These are phyloP conservation scores for Microbotryomycetes sp. DNA, from an alignment of 1,284 basidiomycete genomes.

Conservation along the genomic window DNA sequence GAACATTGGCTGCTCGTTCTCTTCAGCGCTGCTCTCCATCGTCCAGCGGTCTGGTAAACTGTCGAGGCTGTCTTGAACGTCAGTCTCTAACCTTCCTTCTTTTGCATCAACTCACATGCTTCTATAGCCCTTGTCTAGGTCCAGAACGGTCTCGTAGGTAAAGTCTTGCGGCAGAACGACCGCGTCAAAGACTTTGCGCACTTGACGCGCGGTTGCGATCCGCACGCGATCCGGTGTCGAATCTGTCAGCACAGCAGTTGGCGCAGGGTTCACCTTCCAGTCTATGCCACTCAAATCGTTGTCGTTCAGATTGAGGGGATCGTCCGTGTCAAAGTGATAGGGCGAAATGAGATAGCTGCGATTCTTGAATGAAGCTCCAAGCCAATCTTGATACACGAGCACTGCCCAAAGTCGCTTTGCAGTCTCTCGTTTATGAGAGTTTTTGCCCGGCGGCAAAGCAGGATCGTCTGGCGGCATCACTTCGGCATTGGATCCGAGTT, in stretches of 20 bases:
- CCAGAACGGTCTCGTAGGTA: constrained; percentile 18
- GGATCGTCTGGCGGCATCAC: constrained; percentile 34
- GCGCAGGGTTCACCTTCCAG: constrained; percentile 10
- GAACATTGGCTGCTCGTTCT: constrained; percentile 27
- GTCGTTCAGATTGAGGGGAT: constrained; percentile 31
- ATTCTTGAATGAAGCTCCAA: constrained; percentile 23
- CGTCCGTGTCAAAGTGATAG: constrained; percentile 29
- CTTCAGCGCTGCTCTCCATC: constrained; percentile 18
- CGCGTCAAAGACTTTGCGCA: constrained; percentile 28
- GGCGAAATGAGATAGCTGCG: constrained; percentile 26
- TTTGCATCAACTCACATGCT: background rate
- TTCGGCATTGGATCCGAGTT: constrained; percentile 26
- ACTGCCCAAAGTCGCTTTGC: constrained; percentile 33
- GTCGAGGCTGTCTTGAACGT: constrained; percentile 3
- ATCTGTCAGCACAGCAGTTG: constrained; percentile 27
- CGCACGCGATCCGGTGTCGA: constrained; percentile 28
- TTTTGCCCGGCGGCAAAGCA: constrained; percentile 33
- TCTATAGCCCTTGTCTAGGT: constrained; percentile 28
- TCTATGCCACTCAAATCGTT: constrained; percentile 22
- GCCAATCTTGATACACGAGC: constrained; percentile 33
- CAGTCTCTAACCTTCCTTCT: too few relatives aligned
- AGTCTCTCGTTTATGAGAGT: constrained; percentile 32
- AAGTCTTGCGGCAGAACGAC: constrained; percentile 18
- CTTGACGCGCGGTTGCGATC: constrained; percentile 28
- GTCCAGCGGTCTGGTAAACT: constrained; percentile 29